Conservation (phyloP, 257 asterid genomes). For the Agastache rugosa region DNA sequence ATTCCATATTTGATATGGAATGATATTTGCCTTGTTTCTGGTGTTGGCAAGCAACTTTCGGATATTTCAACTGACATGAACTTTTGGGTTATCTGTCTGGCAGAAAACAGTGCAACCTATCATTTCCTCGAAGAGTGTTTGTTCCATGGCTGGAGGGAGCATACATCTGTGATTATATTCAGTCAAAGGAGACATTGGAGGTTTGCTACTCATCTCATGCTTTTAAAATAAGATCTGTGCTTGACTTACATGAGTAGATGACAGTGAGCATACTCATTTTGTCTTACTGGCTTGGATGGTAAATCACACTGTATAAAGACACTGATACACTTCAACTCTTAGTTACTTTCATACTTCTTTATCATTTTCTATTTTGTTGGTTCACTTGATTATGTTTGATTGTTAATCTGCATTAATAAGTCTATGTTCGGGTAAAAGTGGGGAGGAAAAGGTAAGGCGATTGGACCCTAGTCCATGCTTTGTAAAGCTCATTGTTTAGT, state of each 20-base stretch:
- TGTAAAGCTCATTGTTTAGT: no score
- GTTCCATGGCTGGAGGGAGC: slow-evolving; percentile 87
- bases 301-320: neutral
- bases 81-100: slow-evolving; percentile 31
- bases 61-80: slow-evolving; percentile 37
- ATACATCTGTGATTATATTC: slow-evolving; percentile 86
- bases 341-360: neutral
- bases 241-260: slow-evolving; percentile 26
- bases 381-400: neutral
- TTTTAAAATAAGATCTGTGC: neutral
- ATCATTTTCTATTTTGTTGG: neutral
- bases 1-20: slow-evolving; percentile 13
- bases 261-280: neutral
- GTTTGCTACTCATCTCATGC: slow-evolving; percentile 47
- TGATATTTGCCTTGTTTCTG: slow-evolving; percentile 25
- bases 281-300: slow-evolving; percentile 18
- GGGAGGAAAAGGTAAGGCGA: neutral
- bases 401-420: neutral
- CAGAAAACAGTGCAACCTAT: slow-evolving; percentile 67
- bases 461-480: no score
- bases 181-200: slow-evolving; percentile 82
- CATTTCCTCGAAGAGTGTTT: slow-evolving; percentile 87
- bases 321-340: neutral
- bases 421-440: neutral
- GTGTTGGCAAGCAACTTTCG: slow-evolving; percentile 29